Percentiles rank a stretch among this genome's conserved stretches.
Evolutionary conservation across 257 asterid genomes (phyloP).

Genomic region (Sherardia arvensis): DNA sequence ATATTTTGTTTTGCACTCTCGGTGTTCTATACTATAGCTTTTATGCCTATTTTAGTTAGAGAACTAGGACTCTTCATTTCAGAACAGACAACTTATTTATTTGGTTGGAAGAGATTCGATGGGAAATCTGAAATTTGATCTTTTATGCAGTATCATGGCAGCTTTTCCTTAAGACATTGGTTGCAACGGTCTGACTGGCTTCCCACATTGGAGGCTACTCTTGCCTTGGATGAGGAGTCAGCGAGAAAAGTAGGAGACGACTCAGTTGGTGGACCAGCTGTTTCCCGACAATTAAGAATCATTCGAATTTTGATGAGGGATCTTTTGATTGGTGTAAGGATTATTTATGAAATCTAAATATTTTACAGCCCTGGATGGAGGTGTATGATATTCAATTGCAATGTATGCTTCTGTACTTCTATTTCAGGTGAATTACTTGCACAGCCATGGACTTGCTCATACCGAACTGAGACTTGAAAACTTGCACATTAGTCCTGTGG

Average conservation of each 20-base stretch:
- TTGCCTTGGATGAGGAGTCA: constrained; percentile 83
- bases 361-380: not conserved
- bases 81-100: not conserved
- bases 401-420: constrained; percentile 13
- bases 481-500: constrained; percentile 85
- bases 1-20: not conserved
- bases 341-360: constrained; percentile 8
- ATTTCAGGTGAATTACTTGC: constrained; percentile 85
- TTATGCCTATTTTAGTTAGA: not conserved
- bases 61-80: not conserved
- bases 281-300: constrained; percentile 73
- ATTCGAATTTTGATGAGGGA: constrained; percentile 88
- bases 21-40: not conserved
- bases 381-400: constrained; percentile 1
- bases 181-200: constrained; percentile 96
- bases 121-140: not conserved
- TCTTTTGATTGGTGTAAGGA: constrained; percentile 79
- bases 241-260: constrained; percentile 84
- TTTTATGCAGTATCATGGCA: constrained; percentile 68
- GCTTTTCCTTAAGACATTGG: constrained; percentile 94
- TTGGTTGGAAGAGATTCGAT: not conserved
- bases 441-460: constrained; percentile 96
- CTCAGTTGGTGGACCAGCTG: constrained; percentile 86
- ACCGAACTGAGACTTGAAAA: constrained; percentile 88
- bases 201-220: constrained; percentile 90